Conservation (phyloP, 129 eudicot genomes). For the Deinandra increscens region DNA sequence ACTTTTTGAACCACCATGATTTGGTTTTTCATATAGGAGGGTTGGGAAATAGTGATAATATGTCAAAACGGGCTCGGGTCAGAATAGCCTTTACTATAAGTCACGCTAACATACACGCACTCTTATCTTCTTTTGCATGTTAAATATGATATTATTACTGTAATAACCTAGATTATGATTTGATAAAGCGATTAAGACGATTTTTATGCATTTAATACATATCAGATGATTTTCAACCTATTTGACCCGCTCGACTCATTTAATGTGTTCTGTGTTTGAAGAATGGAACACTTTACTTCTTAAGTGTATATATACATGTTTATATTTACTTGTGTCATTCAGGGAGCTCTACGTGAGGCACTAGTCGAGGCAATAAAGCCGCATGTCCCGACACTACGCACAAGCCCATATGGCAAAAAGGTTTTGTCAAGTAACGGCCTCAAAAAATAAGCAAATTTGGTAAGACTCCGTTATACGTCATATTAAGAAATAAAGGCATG, state of each 20-base stretch:
- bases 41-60: neutral
- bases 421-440: slow-evolving; percentile 53
- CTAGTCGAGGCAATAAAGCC: slow-evolving; percentile 55
- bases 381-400: slow-evolving; percentile 50
- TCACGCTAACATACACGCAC: neutral
- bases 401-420: slow-evolving; percentile 61
- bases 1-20: no score
- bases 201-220: neutral
- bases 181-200: neutral
- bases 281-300: no score
- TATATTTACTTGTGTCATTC: slow-evolving; percentile 25
- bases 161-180: neutral
- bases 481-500: neutral
- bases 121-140: no score
- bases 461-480: no score
- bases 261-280: neutral
- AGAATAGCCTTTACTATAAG: neutral
- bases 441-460: slow-evolving; percentile 41
- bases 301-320: neutral
- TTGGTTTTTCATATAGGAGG: neutral
- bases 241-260: neutral
- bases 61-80: neutral
- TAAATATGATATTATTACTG: neutral
- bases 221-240: neutral
- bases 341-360: slow-evolving; percentile 54